Base-by-base conservation (phyloP, 1,139 yeast species). In the Debaryomyces psychrophilus region DNA sequence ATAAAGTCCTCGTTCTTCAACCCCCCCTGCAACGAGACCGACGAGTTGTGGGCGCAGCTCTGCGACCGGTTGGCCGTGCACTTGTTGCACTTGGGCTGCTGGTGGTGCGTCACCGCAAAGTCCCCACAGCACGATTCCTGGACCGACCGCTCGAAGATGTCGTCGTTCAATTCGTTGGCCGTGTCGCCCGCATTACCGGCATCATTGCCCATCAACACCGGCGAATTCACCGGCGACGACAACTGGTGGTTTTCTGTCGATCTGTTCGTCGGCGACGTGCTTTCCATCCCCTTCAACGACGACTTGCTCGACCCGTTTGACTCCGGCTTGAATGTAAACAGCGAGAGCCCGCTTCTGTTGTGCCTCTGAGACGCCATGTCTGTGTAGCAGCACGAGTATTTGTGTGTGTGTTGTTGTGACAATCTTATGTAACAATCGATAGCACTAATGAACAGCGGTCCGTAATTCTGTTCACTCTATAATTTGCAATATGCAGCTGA, bases 111-210 rank as follows among this genome's bases (percentile, higher is more conserved):
- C 46, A 44, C 40, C 34, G 37, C 43, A 27, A 40, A 51, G 50
- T 35, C 48, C 46, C 35, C 48, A 43, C 53, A 51, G 44, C 53
- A 51, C 27, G 51, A 46, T 52, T 82, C 87, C 57, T 82, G 87
- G 12, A 83, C 88, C 43, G 81, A 73, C 44, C 89, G 67, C 61
- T 83, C 89, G 57, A 83, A 83, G 51, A 83, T 83, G 44, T 48
- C 42, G 35, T 14, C 18, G 27, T 38, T 27, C 8, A 18, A 23
- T 11, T 38, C 41, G 12, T 25, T 27, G 23, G 14, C 41, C 20
- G 22, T 25, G 26, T 40, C 38, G 33, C 5, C 22, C 22, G 22
- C 22, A 20, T 5, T n/a, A n/a, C 36, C 15, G 26, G 29, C 20
- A 12, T 37, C 37, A 8, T 37, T 25, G 26, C 37, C 33, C 23